Conservation (phyloP, 306 rosid species). For the Prunus campanulata region DNA sequence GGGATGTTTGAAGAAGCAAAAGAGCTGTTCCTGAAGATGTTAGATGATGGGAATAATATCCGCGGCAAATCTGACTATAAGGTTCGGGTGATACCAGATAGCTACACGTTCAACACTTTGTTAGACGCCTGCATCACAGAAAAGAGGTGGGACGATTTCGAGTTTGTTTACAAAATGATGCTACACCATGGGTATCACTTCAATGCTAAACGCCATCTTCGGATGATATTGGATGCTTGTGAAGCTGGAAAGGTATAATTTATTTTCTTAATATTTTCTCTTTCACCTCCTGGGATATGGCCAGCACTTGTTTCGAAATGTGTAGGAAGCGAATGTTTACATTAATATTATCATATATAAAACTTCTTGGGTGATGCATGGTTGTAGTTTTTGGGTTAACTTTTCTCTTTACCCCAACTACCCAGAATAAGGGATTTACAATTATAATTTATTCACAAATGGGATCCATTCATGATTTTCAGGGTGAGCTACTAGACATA, state of each 20-base stretch:
- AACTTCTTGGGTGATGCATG: background rate
- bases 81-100: constrained; percentile 65
- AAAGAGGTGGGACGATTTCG: constrained; percentile 77
- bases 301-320: background rate
- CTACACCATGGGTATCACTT: constrained; percentile 64
- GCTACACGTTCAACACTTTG: constrained; percentile 77
- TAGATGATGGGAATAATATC: constrained; percentile 40
- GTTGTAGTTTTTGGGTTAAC: background rate
- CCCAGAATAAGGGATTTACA: background rate
- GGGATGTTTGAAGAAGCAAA: constrained; percentile 75
- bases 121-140: constrained; percentile 60
- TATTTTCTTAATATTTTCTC: background rate
- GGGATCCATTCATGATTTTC: constrained; percentile 33
- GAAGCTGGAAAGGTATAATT: constrained; percentile 73
- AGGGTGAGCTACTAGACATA: constrained; percentile 66
- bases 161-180: constrained; percentile 57
- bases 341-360: background rate
- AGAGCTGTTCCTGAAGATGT: constrained; percentile 62
- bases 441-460: background rate
- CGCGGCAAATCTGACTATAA: constrained; percentile 41
- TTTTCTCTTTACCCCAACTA: background rate
- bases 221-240: constrained; percentile 68
- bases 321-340: background rate
- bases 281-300: background rate
- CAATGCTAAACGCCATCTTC: constrained; percentile 88